Base-by-base conservation (phyloP, 805 yeast genomes). In the Ogataea neopini region DNA sequence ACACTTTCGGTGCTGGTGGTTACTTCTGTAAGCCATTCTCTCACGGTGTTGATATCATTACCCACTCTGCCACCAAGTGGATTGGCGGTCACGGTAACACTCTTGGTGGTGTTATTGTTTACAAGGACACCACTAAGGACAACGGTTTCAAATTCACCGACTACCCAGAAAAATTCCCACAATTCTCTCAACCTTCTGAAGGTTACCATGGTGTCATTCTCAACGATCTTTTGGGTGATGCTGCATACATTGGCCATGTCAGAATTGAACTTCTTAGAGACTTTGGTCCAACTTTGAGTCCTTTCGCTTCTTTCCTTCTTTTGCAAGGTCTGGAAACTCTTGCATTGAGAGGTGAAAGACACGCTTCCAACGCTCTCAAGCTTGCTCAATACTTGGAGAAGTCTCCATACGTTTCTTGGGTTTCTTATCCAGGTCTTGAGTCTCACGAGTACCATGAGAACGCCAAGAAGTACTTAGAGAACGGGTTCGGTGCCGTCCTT, bases 1-100 rank as follows among this genome's bases (percentile, higher is more conserved):
- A 91, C 80, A 91, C 98, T 15, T 91, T 91, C 61, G 98, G 96
- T 64, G 97, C 97, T 37, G 97, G 96, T 69, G 97, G 97, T 42
- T 90, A 71, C 74, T 79, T 87, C 60, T 80, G 88, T 50, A 82
- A 79, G 56, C 98, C 98, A 52, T 70, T 91, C 57, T 86, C 86
- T 52, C 86, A 80, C 61, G 97, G 97, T 56, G 97, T 89, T 40
- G 97, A 91, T 66, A 85, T 91, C 56, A 86, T 92, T 28, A 86
- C 86, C 17, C 96, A 91, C 69, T 90, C 97, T 51, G 96, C 97
- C 46, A 91, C 98, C 50, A 91, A 91, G 70, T 92, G 97, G 97
- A 91, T 91, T 57, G 96, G 96, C 54, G 98, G 97, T 50, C 97
- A 91, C 65, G 97, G 98, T 64, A 89, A 87, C 48, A 88, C 97